Conservation (phyloP, 169 alveolate genomes). For the Plasmodium coatneyi region DNA sequence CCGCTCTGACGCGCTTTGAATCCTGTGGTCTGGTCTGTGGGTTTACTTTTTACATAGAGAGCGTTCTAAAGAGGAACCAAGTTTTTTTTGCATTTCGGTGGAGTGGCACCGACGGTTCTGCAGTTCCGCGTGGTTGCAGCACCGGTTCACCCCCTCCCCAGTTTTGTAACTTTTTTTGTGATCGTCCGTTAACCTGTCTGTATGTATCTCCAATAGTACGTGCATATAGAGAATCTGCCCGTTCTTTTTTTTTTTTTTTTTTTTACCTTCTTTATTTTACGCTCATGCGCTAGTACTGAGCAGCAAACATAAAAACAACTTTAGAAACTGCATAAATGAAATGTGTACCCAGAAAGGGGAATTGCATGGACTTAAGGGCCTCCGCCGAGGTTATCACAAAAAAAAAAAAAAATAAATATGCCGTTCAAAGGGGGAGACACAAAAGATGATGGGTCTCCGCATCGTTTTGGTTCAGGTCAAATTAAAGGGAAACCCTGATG, state of each 20-base stretch:
- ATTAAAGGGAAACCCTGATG: not conserved
- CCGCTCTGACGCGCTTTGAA: not conserved
- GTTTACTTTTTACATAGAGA: not conserved
- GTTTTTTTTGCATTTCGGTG: not conserved
- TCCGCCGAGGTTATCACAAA: not conserved
- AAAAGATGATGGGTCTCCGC: not conserved
- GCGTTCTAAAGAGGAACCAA: not conserved
- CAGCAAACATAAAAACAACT: not conserved
- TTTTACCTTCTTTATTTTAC: not conserved
- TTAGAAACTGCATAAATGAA: not conserved
- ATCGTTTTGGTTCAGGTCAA: not conserved
- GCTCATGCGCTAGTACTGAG: not conserved
- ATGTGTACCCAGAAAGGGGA: not conserved
- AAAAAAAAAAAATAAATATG: not conserved
- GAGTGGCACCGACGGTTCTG: not conserved
- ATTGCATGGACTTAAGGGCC: not conserved
- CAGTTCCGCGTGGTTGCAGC: not conserved
- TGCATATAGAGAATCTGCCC: not conserved
- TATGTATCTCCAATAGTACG: not conserved
- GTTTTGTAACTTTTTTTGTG: not conserved
- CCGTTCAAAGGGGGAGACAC: not conserved
- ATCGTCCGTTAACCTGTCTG: not conserved
- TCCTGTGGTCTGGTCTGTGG: not conserved
- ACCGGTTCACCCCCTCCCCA: not conserved
- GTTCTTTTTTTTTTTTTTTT: not conserved